A percentile compares a stretch with the other conserved stretches of the same genome.
phyloP scores from a whole-genome alignment of 164 flowering plant species.

The Brasenia schreberi region DNA sequence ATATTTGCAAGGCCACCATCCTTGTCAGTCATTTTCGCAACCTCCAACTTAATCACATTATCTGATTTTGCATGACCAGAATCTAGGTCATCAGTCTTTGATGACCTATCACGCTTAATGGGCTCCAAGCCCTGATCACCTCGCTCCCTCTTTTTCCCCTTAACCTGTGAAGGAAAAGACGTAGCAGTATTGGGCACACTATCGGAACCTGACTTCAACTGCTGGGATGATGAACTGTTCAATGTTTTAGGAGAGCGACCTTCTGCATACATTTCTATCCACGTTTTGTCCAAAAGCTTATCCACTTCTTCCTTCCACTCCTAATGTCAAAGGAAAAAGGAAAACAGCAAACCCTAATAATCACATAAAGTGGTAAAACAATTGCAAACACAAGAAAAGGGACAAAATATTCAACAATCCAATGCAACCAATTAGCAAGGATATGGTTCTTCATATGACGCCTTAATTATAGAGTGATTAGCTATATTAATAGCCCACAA shows the following conservation, averaged over 20 bases:
- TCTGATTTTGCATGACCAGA: slow-evolving; percentile 38
- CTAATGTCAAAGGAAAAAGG: slow-evolving; percentile 16
- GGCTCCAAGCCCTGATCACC: slow-evolving; percentile 58
- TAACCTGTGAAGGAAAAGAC: slow-evolving; percentile 39
- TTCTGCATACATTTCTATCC: slow-evolving; percentile 68
- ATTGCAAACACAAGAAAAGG: not conserved
- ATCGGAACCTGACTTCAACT: slow-evolving; percentile 62
- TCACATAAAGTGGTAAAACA: not conserved
- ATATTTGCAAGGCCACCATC: slow-evolving; percentile 51
- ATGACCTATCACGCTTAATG: slow-evolving; percentile 51
- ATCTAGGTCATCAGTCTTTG: slow-evolving; percentile 52
- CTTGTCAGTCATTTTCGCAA: slow-evolving; percentile 63
- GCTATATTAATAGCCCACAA: too few species aligned
- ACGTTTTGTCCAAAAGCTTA: slow-evolving; percentile 52
- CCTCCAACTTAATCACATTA: slow-evolving; percentile 42
- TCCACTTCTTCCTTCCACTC: slow-evolving; percentile 85
- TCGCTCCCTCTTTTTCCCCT: slow-evolving; percentile 74
- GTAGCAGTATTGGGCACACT: slow-evolving; percentile 38
- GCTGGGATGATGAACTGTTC: slow-evolving; percentile 55
- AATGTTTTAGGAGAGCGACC: slow-evolving; percentile 79
- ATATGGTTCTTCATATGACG: too few species aligned
- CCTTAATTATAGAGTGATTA: too few species aligned
- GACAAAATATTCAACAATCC: too few species aligned
- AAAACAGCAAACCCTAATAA: too few species aligned
- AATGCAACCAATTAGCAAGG: too few species aligned